Evolutionary conservation across 768 basidiomycete genomes (phyloP), one percentile per base, ranked within the genome.

Genomic region (Cubamyces sp.): DNA sequence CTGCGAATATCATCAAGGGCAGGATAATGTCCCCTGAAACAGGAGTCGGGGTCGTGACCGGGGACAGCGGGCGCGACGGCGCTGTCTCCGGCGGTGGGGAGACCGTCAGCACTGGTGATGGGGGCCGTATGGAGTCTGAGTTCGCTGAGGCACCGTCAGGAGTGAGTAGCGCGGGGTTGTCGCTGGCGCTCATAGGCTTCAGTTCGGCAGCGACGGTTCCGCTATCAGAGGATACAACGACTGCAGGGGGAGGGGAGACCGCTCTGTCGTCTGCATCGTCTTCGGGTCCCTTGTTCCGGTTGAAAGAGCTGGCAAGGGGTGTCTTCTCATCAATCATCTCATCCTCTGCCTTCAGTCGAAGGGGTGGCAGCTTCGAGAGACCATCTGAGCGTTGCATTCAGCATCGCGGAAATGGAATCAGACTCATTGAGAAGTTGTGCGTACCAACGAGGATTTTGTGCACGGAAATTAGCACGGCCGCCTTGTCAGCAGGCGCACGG

Each of bases 1-100:
- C 93, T 1, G 94, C 87, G 70, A 90, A 97, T 50, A 98, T 99
- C 73, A 98, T 87, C 62, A 98, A 76, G 0, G 96, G 96, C 16
- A 99, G 83, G 41, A 99, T 87, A 43, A 97, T 83, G 69, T 98
- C 96, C 1, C 94, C 92, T 0, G 90, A 91, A 4, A 91, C 85
- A 5, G 84, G 84, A 1, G 84, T 87, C 12, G 77, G 74, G 43
- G 66, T 68, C 54, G 74, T 28, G 11, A 68, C 54, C 46, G 69
- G 63, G 25, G 52, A 46, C 41, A 55, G 40, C 15, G 65, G 57
- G 39, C 55, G 46, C 57, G 57, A 59, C 7, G 57, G 40, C 55
- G 45, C 30, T 47, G 51, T 64, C 52, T 56, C 47, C 45, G 61
- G 57, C 14, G 65, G 48, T 39, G 63, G 63, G 3, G 64, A 65